Percentiles rank a stretch among this genome's conserved stretches.
Conservation (phyloP, 208 protist genomes). For the Polymyxa betae region DNA sequence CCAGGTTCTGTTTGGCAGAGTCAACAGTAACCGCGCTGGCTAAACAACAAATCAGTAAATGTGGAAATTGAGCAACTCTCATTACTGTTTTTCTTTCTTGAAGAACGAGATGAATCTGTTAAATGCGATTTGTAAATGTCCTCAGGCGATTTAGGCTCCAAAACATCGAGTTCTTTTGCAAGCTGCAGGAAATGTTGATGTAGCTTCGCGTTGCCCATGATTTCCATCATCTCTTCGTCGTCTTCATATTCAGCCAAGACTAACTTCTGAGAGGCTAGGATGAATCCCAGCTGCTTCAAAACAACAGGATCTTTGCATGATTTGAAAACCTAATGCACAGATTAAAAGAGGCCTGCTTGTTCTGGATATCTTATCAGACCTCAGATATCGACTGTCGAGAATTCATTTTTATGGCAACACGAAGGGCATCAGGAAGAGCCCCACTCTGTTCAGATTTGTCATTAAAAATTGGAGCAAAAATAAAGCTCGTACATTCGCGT, state of each 20-base stretch:
- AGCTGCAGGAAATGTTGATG: conserved; percentile 89
- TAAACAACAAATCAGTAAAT: conserved; percentile 20
- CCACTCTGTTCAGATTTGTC: conserved; percentile 12
- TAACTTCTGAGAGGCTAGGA: conserved; percentile 51
- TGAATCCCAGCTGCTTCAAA: conserved; percentile 56
- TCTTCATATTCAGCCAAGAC: conserved; percentile 51
- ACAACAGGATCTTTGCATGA: conserved; percentile 47
- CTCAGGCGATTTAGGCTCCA: conserved; percentile 93
- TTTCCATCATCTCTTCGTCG: conserved; percentile 79
- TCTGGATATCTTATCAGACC: background rate
- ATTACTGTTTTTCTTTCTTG: conserved; percentile 12
- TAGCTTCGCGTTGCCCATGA: conserved; percentile 90
- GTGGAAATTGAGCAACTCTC: background rate
- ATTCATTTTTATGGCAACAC: conserved; percentile 65
- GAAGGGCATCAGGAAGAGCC: conserved; percentile 36
- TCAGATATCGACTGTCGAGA: conserved; percentile 42
- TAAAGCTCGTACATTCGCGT: conserved; percentile 28
- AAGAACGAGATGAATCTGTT: conserved; percentile 62
- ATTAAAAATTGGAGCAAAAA: background rate
- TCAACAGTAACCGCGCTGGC: conserved; percentile 64
- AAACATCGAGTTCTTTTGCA: conserved; percentile 89
- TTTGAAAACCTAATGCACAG: conserved; percentile 35
- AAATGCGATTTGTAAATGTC: conserved; percentile 94
- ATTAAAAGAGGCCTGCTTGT: background rate
- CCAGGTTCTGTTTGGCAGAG: conserved; percentile 90